Conservation (phyloP, 805 yeast species). For the Allodekkera sacchari region DNA sequence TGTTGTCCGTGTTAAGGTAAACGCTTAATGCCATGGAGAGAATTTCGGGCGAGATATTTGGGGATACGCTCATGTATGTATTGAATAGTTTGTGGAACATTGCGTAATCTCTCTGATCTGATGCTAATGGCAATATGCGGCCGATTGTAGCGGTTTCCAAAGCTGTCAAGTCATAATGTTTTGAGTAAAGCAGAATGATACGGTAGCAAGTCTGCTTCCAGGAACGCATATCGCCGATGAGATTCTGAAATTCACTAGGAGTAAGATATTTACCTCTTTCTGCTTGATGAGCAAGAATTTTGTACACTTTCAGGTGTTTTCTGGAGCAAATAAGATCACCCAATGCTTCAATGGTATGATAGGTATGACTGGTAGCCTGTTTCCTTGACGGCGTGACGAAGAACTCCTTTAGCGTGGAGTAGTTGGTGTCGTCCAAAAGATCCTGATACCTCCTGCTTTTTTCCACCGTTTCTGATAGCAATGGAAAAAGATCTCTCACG, state of each 20-base stretch:
- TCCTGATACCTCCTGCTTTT: too few relatives aligned
- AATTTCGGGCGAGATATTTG: conserved; percentile 10
- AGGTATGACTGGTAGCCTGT: too few relatives aligned
- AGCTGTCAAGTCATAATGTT: conserved; percentile 10
- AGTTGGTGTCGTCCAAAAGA: too few relatives aligned
- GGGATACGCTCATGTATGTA: conserved; percentile 8
- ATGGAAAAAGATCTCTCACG: too few relatives aligned
- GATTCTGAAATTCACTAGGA: conserved; percentile 16
- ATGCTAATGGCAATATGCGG: conserved; percentile 12
- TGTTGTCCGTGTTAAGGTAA: conserved; percentile 18
- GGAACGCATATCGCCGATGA: conserved; percentile 11
- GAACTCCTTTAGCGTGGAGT: too few relatives aligned
- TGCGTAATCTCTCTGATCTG: conserved; percentile 13
- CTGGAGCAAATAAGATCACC: conserved; percentile 1
- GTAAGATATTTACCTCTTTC: conserved; percentile 8
- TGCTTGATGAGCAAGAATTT: conserved; percentile 5
- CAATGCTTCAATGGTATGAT: neutral
- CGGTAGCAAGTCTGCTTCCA: conserved; percentile 13
- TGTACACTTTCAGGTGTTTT: conserved; percentile 1
- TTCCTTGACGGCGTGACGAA: too few relatives aligned
- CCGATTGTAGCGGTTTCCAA: conserved; percentile 10
- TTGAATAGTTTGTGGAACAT: conserved; percentile 17
- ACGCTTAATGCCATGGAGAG: conserved; percentile 17
- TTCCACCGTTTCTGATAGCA: too few relatives aligned
- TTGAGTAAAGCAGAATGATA: conserved; percentile 11